Evolutionary conservation across 768 basidiomycete genomes (phyloP).

Genomic region (Termitomyces sp.): DNA sequence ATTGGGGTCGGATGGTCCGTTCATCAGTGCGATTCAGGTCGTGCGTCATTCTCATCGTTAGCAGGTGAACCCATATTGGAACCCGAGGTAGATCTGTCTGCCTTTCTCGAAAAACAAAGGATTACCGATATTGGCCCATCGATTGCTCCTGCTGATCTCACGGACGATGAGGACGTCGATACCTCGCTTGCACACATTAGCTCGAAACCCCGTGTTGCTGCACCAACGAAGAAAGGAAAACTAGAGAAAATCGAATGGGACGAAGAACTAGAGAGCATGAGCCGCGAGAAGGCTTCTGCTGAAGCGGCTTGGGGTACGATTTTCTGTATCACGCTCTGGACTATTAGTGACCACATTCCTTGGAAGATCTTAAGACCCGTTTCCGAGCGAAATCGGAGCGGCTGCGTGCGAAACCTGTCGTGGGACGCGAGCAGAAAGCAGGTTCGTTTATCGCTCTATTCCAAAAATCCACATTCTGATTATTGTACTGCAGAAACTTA

Average conservation of each 20-base stretch:
- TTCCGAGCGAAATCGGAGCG: conserved; percentile 55
- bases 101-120: conserved; percentile 63
- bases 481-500: conserved; percentile 1
- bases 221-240: conserved; percentile 55
- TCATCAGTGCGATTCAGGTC: not conserved
- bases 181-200: conserved; percentile 51
- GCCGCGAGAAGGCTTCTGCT: conserved; percentile 65
- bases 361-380: conserved; percentile 53
- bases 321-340: not conserved
- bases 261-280: conserved; percentile 58
- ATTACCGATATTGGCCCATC: conserved; percentile 36
- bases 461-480: not conserved
- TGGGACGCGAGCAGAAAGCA: conserved; percentile 31
- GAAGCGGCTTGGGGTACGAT: conserved; percentile 70
- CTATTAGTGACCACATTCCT: not conserved
- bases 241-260: conserved; percentile 68
- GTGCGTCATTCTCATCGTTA: not conserved
- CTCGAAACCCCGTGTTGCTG: conserved; percentile 20
- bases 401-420: conserved; percentile 32
- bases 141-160: conserved; percentile 12
- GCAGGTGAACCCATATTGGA: conserved; percentile 66
- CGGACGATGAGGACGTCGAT: conserved; percentile 61
- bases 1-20: conserved; percentile 66
- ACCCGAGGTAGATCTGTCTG: conserved; percentile 69
- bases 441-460: conserved; percentile 22